These are phyloP conservation scores for Filobasidium uniguttulatum DNA, from an alignment of 1,284 basidiomycete species.

Conservation along the genomic window DNA sequence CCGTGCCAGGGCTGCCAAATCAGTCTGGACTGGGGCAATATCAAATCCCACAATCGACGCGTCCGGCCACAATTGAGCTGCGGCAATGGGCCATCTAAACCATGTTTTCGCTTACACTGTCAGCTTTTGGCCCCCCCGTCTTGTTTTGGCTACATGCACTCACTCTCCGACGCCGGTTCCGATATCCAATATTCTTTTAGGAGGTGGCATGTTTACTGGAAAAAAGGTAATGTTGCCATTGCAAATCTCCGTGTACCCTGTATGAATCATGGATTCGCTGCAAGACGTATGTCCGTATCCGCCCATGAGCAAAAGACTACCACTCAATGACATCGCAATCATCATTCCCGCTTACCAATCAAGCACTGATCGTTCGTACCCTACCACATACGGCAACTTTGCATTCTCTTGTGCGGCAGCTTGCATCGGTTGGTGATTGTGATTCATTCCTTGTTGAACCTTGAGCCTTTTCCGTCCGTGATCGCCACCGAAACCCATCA, in stretches of 20 bases:
- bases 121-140: not conserved
- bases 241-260: constrained; percentile 27
- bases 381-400: constrained; percentile 25
- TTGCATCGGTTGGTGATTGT: too few relatives aligned
- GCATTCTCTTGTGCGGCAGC: too few relatives aligned
- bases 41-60: constrained; percentile 31
- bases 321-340: not conserved
- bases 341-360: constrained; percentile 23
- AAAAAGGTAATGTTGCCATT: constrained; percentile 26
- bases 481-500: constrained; percentile 13
- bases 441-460: too few relatives aligned
- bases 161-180: constrained; percentile 30
- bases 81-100: constrained; percentile 30
- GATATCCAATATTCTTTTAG: constrained; percentile 29
- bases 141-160: not conserved
- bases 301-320: not conserved
- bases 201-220: constrained; percentile 17
- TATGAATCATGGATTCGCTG: constrained; percentile 31
- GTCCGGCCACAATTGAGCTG: constrained; percentile 27
- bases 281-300: not conserved
- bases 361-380: constrained; percentile 30
- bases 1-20: constrained; percentile 20
- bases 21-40: constrained; percentile 26
- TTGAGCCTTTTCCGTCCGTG: constrained; percentile 8
- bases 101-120: not conserved